Conservation (phyloP, 139 green algal genomes). For the Chlamydomonas schloesseri region DNA sequence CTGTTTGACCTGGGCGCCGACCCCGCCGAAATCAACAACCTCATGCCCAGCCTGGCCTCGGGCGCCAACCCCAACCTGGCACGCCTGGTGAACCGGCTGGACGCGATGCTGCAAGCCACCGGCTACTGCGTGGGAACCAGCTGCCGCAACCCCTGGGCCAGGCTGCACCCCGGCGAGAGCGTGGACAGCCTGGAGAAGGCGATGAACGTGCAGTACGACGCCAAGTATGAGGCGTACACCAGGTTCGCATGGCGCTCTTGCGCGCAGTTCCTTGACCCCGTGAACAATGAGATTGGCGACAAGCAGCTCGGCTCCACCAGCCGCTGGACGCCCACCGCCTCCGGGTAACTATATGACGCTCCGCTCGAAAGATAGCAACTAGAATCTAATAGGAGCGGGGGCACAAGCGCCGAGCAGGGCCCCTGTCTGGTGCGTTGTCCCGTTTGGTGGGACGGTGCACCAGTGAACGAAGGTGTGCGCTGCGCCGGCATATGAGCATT, state of each 20-base stretch:
- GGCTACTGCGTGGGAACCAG: constrained; percentile 24
- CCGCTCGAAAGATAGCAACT: no score
- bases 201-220: constrained; percentile 28
- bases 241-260: constrained; percentile 26
- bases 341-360: no score
- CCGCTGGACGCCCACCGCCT: neutral
- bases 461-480: no score
- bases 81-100: constrained; percentile 31
- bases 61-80: neutral
- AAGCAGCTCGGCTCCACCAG: neutral
- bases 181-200: constrained; percentile 19
- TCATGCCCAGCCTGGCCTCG: neutral
- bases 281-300: constrained; percentile 14
- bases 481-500: no score
- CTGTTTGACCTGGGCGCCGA: constrained; percentile 45
- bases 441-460: no score
- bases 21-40: constrained; percentile 38
- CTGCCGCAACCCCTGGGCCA: constrained; percentile 31
- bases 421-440: no score
- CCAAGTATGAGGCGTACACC: constrained; percentile 26
- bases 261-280: constrained; percentile 27
- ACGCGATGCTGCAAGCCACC: constrained; percentile 41
- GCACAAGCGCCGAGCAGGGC: no score
- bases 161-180: constrained; percentile 26
- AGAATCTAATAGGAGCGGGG: no score